Evolutionary conservation across 352 stramenopile species (phyloP), one percentile per base, ranked within the genome.

Genomic region (Pythium chondricola): DNA sequence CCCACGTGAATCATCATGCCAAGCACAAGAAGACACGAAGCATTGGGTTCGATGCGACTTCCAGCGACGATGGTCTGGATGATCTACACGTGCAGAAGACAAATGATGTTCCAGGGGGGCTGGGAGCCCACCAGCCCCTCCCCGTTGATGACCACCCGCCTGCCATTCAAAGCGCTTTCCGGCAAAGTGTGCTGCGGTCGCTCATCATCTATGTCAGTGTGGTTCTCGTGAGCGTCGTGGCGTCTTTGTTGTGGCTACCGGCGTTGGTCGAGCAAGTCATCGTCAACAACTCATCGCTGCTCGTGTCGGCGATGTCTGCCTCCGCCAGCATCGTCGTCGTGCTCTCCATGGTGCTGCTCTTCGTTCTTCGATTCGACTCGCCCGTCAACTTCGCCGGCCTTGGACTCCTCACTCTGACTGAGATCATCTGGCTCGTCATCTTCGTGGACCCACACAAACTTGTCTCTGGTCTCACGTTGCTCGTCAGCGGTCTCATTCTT

Each of bases 161-260:
- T 4, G 14, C 47, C 6, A 50, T 62, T 32, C 50, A 65, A 33
- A 27, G 32, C 21, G 55, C 51, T 13, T 69, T 69, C 27, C 61
- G 56, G 0, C 48, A 59, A 10, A 57, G 45, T 11, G 48, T 60
- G 2, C 39, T 69, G 6, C 43, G 45, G 7, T 4, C 27, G 13
- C 13, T 65, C 11, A 1, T 55, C 17, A 2, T 58, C 2, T 60
- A 50, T 11, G 38, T 60, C 4, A 8, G 24, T 13, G 13, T 16
- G 1, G 6, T 43, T 17, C 36, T 30, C 1, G 17, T 31, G 10
- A 14, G 33, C 3, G 38, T 44, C 14, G 18, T 21, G 3, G 21
- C 18, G 4, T 29, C 30, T 30, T 10, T 41, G 6, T 18, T 54
- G 5, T 38, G 14, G 14, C 32, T 50, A 1, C 43, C 18, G 33